These are phyloP conservation scores for Simplicillium aogashimaense DNA, from an alignment of 2,329 filamentous ascomycete genomes.

Conservation along the genomic window DNA sequence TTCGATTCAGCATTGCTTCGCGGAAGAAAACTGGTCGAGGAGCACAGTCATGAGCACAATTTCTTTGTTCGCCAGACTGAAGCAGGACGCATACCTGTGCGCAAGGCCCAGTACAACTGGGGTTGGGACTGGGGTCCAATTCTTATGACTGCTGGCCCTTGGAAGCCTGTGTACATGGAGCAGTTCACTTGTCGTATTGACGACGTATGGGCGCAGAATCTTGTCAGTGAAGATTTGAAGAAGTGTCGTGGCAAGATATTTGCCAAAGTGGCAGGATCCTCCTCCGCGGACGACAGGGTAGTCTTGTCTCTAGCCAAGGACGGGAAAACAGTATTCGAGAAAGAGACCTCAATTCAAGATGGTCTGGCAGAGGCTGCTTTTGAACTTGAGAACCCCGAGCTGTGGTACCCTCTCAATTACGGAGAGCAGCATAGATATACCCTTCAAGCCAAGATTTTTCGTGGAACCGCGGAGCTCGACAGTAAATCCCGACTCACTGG, in stretches of 20 bases:
- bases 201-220: conserved; percentile 51
- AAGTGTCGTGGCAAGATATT: conserved; percentile 36
- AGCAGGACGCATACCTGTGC: conserved; percentile 15
- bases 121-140: conserved; percentile 59
- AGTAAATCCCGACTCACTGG: conserved; percentile 49
- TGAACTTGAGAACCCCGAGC: conserved; percentile 40
- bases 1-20: conserved; percentile 42
- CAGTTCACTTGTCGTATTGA: conserved; percentile 50
- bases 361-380: conserved; percentile 6
- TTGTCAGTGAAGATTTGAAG: conserved; percentile 42
- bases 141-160: conserved; percentile 51
- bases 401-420: conserved; percentile 65
- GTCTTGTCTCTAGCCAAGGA: conserved; percentile 27
- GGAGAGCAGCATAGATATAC: conserved; percentile 59
- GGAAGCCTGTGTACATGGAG: conserved; percentile 58
- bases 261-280: conserved; percentile 35
- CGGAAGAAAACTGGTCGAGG: conserved; percentile 33
- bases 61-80: conserved; percentile 41
- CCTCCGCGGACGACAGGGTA: conserved; percentile 19
- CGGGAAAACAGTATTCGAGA: background rate
- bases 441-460: conserved; percentile 34
- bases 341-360: background rate
- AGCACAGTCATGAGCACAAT: conserved; percentile 37
- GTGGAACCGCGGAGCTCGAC: conserved; percentile 37
- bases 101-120: conserved; percentile 57